Evolutionary conservation across 371 early-diverging fungal species (phyloP), one percentile per base, ranked within the genome.

Genomic region (Catenaria anguillulae): DNA sequence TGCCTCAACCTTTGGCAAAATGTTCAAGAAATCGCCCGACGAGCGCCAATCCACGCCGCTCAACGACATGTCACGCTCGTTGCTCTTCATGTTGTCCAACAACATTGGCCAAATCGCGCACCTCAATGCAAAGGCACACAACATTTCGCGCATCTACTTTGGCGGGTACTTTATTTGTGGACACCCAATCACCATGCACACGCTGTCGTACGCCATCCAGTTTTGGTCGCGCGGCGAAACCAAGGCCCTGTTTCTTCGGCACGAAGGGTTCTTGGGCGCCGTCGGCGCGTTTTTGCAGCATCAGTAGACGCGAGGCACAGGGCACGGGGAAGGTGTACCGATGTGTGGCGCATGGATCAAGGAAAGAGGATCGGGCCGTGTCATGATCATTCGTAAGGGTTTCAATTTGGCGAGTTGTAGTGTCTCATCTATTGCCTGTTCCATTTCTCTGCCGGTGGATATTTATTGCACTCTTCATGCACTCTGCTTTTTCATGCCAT

Each of bases 21-120:
- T 93, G 29, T 92, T 92, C 74, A 89, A 92, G 71, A 84, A 85
- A 64, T 71, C 74, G 10, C 77, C 77, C 40, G 73, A 72, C 58
- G 84, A 84, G 8, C 69, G 81, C 31, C 69, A 67, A 37, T 75
- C 79, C 40, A 86, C 89, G 64, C 71, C 71, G 42, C 75, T 82
- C 24, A 80, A 85, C 45, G 97, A 95, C 69, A 88, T 97, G 56
- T 81, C 91, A 8, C 79, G 88, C 45, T 89, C 90, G 46, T 69
- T 96, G 62, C 74, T 94, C 56, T 91, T 82, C 74, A 90, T 92
- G 87, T 85, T 93, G 64, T 83, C 81, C 70, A 97, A 97, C 76
- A 95, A 93, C 71, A 89, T 97, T 77, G 95, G 95, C 23, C 97
- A 97, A 74, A 95, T 97, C 56, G 97, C 95, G 0, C 95, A 92